These are phyloP conservation scores for Spizellomyces sp. DNA, from an alignment of 192 early-diverging fungal species.

Conservation along the genomic window DNA sequence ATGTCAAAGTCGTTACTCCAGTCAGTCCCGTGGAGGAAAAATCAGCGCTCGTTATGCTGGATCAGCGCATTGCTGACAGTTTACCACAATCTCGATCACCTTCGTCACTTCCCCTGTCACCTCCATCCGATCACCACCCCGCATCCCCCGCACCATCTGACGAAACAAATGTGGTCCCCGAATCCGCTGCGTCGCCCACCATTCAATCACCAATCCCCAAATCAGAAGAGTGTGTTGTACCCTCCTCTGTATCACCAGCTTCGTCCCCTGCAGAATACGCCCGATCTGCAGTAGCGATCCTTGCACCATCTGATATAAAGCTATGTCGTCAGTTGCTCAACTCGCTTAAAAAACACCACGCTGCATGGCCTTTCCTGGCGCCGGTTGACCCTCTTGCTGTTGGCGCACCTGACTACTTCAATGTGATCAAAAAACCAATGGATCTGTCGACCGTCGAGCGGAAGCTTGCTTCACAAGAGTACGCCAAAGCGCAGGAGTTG, in stretches of 20 bases:
- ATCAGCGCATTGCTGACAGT: not conserved
- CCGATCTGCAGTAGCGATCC: not conserved
- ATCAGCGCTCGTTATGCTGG: not conserved
- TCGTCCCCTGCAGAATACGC: constrained; percentile 2
- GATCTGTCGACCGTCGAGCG: constrained; percentile 69
- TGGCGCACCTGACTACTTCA: constrained; percentile 69
- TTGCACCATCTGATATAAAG: constrained; percentile 30
- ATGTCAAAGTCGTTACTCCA: constrained; percentile 14
- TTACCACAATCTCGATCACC: constrained; percentile 12
- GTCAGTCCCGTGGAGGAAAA: constrained; percentile 12
- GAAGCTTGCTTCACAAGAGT: constrained; percentile 54
- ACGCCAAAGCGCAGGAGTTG: constrained; percentile 55
- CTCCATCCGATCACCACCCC: constrained; percentile 22
- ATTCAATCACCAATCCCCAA: not conserved
- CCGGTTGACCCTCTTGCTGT: constrained; percentile 41
- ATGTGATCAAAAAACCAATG: constrained; percentile 75
- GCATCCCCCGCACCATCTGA: constrained; percentile 10
- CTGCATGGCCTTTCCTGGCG: constrained; percentile 36
- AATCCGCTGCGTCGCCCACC: not conserved
- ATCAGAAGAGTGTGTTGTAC: not conserved
- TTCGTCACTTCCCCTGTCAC: constrained; percentile 21
- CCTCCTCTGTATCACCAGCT: not conserved
- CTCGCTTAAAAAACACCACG: constrained; percentile 26
- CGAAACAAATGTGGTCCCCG: not conserved
- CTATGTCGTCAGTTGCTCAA: constrained; percentile 20